phyloP scores from a whole-genome alignment of 768 basidiomycete species.

The Tricholoma flavovirens region DNA sequence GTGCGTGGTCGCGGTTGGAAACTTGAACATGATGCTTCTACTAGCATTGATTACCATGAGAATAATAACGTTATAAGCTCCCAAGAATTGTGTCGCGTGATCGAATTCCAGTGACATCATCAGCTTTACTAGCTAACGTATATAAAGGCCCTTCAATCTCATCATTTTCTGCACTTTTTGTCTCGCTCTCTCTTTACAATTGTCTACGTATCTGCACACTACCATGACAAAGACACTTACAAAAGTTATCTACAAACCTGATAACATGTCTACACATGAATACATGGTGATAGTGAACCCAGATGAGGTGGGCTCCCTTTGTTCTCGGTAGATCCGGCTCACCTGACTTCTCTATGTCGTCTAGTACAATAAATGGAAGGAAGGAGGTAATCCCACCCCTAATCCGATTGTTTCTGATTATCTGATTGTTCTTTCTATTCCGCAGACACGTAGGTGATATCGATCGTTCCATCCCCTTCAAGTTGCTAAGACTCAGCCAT shows the following conservation, averaged over 20 bases:
- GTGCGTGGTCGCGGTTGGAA: slow-evolving; percentile 13
- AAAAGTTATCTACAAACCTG: slow-evolving; percentile 79
- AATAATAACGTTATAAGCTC: too few relatives aligned
- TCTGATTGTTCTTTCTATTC: slow-evolving; percentile 14
- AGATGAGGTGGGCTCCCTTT: slow-evolving; percentile 44
- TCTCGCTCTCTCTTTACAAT: too few relatives aligned
- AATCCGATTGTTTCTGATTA: slow-evolving; percentile 12
- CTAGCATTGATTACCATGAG: too few relatives aligned
- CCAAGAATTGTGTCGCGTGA: slow-evolving; percentile 30
- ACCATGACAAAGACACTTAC: slow-evolving; percentile 46
- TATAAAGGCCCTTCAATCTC: too few relatives aligned
- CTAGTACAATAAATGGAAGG: slow-evolving; percentile 76
- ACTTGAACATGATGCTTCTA: neutral
- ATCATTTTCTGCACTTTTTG: too few relatives aligned
- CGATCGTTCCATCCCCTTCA: neutral
- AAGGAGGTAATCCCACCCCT: slow-evolving; percentile 51
- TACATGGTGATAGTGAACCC: slow-evolving; percentile 65
- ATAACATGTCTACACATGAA: slow-evolving; percentile 65
- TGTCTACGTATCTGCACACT: slow-evolving; percentile 11
- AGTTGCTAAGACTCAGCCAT: slow-evolving; percentile 16
- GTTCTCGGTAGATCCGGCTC: slow-evolving; percentile 4
- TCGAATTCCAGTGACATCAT: slow-evolving; percentile 20
- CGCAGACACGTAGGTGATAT: slow-evolving; percentile 60
- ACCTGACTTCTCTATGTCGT: slow-evolving; percentile 4
- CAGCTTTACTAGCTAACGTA: neutral